These are phyloP conservation scores for Castanea sativa DNA, from an alignment of 306 rosid genomes.

Conservation along the genomic window DNA sequence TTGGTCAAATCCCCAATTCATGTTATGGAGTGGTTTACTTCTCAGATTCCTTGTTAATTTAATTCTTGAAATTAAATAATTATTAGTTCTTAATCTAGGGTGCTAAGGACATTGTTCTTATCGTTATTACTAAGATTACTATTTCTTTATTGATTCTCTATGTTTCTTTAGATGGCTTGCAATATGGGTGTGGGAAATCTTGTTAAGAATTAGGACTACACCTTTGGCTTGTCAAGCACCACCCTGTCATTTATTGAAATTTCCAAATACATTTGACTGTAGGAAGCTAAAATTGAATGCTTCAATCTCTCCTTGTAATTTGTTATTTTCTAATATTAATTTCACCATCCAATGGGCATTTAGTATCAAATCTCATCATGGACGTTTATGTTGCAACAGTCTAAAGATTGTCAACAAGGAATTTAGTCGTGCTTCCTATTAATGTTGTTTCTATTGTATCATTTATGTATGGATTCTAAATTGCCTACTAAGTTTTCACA, in stretches of 20 bases:
- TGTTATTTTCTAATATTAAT: not conserved
- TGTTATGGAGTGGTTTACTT: no score
- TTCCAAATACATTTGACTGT: not conserved
- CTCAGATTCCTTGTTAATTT: no score
- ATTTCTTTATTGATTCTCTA: not conserved
- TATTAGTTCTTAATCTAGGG: no score
- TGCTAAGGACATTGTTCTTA: not conserved
- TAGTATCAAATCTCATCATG: not conserved
- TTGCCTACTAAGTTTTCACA: not conserved
- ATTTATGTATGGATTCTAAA: not conserved
- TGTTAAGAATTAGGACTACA: not conserved
- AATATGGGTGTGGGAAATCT: not conserved
- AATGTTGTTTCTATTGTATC: not conserved
- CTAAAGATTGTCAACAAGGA: not conserved
- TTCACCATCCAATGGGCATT: not conserved
- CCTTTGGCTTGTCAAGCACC: not conserved
- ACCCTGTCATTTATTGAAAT: not conserved
- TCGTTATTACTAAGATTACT: not conserved
- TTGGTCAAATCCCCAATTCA: no score
- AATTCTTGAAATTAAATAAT: no score
- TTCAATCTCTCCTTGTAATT: not conserved
- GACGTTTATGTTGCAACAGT: not conserved
- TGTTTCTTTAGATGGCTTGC: not conserved
- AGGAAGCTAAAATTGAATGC: not conserved
- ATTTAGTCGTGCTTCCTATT: not conserved